Evolutionary conservation across 441 rosid species (phyloP), one percentile per base, ranked within the genome.

Genomic region (Bocquillonia castaneifolia): DNA sequence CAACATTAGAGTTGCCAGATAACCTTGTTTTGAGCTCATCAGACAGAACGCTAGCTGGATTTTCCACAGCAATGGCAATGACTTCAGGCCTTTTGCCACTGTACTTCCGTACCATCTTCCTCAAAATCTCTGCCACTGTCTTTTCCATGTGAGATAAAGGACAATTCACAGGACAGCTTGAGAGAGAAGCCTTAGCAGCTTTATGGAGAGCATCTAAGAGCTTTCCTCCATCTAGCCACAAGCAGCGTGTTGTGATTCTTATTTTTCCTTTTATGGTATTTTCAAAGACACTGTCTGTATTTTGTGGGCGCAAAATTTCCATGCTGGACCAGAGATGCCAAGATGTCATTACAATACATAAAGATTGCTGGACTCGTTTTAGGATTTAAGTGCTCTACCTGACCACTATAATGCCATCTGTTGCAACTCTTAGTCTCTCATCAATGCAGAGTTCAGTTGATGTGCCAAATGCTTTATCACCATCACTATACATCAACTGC

Each of bases 141-240:
- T 91, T 87, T 77, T 93, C 99, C 87, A 91, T 79, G 82, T 93
- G 97, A 68, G 88, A 76, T 76, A 91, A 80, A 73, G 97, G 97
- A 76, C 93, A 84, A 52, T 74, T 88, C 63, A 86, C 89, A 51
- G 97, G 96, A 80, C 95, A 91, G 69, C 97, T 91, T 40, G 97
- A 87, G 48, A 93, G 86, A 44, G 97, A 80, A 69, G 96, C 99
- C 73, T 87, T 90, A 51, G 97, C 96, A 74, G 97, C 99, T 81
- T 87, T 88, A 75, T 88, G 80, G 66, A 93, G 92, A 63, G 92
- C 95, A 69, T 91, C 96, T 60, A 91, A 81, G 40, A 93, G 97
- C 82, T 86, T 88, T 70, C 99, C 96, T 77, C 89, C 88, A 78
- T 93, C 99, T 72, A 93, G 88, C 99, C 99, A 93, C 79, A 93